Conservation (phyloP, 495 filamentous ascomycete species). For the Lentithecium fluviatile region DNA sequence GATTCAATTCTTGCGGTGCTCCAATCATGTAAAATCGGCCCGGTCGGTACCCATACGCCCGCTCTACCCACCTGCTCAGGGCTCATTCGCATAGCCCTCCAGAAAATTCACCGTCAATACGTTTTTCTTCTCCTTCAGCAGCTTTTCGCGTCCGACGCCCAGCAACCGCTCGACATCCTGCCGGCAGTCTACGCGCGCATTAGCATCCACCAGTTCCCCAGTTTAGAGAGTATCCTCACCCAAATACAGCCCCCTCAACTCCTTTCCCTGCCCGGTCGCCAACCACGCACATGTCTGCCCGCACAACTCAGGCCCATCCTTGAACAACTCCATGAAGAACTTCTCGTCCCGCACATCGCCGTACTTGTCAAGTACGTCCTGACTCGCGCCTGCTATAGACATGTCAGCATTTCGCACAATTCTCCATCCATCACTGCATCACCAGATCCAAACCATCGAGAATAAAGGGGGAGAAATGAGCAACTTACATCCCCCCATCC, state of each 20-base stretch:
- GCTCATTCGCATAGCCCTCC: constrained; percentile 26
- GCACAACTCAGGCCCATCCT: constrained; percentile 16
- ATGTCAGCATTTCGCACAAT: background rate
- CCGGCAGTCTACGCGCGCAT: constrained; percentile 13
- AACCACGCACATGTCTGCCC: constrained; percentile 27
- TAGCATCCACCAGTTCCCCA: background rate
- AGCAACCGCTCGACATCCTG: constrained; percentile 24
- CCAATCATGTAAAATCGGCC: too few species aligned
- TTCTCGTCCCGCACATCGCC: constrained; percentile 20
- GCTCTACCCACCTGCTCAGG: too few species aligned
- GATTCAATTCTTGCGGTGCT: too few species aligned
- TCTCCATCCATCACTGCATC: too few species aligned
- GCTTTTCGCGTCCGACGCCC: constrained; percentile 6
- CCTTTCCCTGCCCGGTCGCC: constrained; percentile 14
- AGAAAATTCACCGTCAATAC: constrained; percentile 20
- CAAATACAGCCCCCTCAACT: constrained; percentile 19
- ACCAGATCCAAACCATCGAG: too few species aligned
- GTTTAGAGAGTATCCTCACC: background rate
- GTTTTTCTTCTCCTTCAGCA: constrained; percentile 26
- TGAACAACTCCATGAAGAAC: constrained; percentile 24
- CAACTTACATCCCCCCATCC: constrained; percentile 15
- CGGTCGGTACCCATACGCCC: too few species aligned
- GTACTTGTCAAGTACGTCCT: constrained; percentile 21
- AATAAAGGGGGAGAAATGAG: background rate
- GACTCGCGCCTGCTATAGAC: constrained; percentile 3